Conservation (phyloP, 345 rosid species). For the Stellera chamaejasme region DNA sequence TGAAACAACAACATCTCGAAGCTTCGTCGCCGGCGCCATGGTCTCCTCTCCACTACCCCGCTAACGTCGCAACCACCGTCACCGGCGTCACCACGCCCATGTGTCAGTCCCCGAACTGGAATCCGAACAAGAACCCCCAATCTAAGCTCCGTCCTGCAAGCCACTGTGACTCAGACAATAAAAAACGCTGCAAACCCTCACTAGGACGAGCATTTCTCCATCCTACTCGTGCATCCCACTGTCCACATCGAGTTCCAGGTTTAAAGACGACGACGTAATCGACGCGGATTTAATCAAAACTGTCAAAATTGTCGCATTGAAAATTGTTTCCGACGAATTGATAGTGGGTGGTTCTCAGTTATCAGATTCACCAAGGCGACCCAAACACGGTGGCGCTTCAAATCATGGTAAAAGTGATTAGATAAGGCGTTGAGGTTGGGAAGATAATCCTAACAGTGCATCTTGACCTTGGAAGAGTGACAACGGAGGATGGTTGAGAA, state of each 20-base stretch:
- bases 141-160: slow-evolving; percentile 50
- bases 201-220: slow-evolving; percentile 63
- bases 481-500: no score
- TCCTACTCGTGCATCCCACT: slow-evolving; percentile 67
- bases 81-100: no score
- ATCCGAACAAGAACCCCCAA: no score
- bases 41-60: no score
- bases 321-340: slow-evolving; percentile 29
- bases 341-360: slow-evolving; percentile 49
- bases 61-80: no score
- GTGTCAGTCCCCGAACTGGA: no score
- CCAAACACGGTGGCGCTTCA: slow-evolving; percentile 30
- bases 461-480: no score
- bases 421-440: no score
- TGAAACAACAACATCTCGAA: no score
- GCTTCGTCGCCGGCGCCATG: no score
- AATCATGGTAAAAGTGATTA: slow-evolving; percentile 26
- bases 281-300: slow-evolving; percentile 66
- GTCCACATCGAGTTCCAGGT: slow-evolving; percentile 60
- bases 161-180: slow-evolving; percentile 69
- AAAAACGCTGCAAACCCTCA: slow-evolving; percentile 54
- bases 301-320: slow-evolving; percentile 39
- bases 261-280: slow-evolving; percentile 75
- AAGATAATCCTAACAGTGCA: no score
- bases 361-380: slow-evolving; percentile 43